These are phyloP conservation scores for Collybia sordida DNA, from an alignment of 768 basidiomycete species.

Conservation along the genomic window DNA sequence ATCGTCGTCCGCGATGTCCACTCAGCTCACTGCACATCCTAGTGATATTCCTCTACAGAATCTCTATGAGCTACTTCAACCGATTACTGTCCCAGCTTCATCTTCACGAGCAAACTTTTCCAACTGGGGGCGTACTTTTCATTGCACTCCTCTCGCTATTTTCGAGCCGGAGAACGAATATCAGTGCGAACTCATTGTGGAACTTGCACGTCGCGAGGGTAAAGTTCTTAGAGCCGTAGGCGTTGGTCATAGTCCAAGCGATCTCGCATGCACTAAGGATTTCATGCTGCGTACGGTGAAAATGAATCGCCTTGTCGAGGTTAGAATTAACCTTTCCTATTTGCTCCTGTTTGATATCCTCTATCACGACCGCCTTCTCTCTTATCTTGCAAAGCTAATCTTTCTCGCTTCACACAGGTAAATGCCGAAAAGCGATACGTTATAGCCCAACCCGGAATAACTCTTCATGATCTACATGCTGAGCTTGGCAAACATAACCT, in stretches of 20 bases:
- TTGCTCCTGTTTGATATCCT: constrained; percentile 16
- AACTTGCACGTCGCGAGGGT: constrained; percentile 73
- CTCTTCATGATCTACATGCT: constrained; percentile 70
- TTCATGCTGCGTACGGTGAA: constrained; percentile 83
- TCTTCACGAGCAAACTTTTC: constrained; percentile 50
- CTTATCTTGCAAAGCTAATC: too few relatives aligned
- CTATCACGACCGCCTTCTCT: constrained; percentile 3
- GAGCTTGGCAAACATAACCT: constrained; percentile 65
- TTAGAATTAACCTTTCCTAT: constrained; percentile 39
- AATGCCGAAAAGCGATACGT: constrained; percentile 66
- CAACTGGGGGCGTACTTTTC: constrained; percentile 88
- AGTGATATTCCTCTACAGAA: constrained; percentile 40
- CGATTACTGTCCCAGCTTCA: constrained; percentile 48
- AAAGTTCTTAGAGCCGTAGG: constrained; percentile 80
- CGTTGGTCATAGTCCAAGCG: constrained; percentile 91
- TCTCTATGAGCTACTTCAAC: constrained; percentile 54
- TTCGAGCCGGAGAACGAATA: constrained; percentile 73
- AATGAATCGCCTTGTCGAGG: constrained; percentile 74
- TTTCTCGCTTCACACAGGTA: constrained; percentile 46
- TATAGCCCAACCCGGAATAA: constrained; percentile 76
- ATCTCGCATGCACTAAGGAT: constrained; percentile 86
- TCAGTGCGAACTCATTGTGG: constrained; percentile 75
- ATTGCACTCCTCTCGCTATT: constrained; percentile 63
- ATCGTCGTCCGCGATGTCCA: constrained; percentile 31
- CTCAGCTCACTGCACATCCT: constrained; percentile 30